Percentiles rank a stretch among this genome's conserved stretches.
These are phyloP conservation scores for Gaultheria prostrata DNA, from an alignment of 148 eudicot genomes.

Conservation along the genomic window DNA sequence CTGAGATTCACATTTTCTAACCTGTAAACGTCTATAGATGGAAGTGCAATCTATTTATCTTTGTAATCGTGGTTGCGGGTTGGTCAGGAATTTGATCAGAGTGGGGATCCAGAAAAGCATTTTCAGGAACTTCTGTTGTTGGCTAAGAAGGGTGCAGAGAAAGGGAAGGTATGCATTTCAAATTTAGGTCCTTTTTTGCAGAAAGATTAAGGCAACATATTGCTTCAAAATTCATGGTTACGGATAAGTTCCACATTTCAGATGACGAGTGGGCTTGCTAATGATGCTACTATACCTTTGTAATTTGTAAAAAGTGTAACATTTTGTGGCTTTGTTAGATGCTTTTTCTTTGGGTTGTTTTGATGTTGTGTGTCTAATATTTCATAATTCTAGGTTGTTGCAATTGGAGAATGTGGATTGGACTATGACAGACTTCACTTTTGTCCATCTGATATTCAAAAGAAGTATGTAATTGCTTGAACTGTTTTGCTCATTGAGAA, in stretches of 20 bases:
- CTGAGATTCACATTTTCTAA: background rate
- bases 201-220: background rate
- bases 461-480: constrained; percentile 53
- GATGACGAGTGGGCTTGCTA: background rate
- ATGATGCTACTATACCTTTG: background rate
- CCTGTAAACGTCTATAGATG: background rate
- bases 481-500: background rate
- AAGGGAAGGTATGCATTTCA: constrained; percentile 73
- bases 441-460: constrained; percentile 85
- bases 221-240: background rate
- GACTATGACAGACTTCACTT: constrained; percentile 97
- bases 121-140: constrained; percentile 73
- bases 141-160: constrained; percentile 82
- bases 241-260: background rate
- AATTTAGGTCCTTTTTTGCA: background rate
- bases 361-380: background rate
- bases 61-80: background rate
- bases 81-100: constrained; percentile 83
- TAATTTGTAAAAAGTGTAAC: background rate
- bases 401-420: constrained; percentile 99
- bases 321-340: background rate
- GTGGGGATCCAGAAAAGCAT: constrained; percentile 92
- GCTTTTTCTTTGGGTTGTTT: background rate
- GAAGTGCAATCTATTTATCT: background rate
- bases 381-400: constrained; percentile 83